These are phyloP conservation scores for Massarina eburnea DNA, from an alignment of 2,329 filamentous ascomycete genomes.

Conservation along the genomic window DNA sequence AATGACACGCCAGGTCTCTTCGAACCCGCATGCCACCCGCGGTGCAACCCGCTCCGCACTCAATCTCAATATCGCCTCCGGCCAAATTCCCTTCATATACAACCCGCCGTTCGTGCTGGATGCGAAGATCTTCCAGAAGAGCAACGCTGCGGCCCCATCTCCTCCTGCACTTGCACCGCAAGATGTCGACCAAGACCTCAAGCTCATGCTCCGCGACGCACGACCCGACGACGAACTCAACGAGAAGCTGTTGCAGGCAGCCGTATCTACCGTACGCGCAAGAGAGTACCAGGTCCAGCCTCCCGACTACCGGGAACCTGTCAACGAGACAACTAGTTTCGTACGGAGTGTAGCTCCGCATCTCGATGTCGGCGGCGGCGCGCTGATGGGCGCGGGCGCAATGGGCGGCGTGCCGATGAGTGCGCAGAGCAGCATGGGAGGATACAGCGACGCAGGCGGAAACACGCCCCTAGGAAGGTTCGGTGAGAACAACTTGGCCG, in stretches of 20 bases:
- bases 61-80: constrained; percentile 54
- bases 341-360: constrained; percentile 34
- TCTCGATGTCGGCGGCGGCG: constrained; percentile 29
- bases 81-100: constrained; percentile 46
- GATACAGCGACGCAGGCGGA: constrained; percentile 38
- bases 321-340: constrained; percentile 36
- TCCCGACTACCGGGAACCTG: constrained; percentile 32
- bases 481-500: constrained; percentile 31
- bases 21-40: constrained; percentile 57
- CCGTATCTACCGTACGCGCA: constrained; percentile 28
- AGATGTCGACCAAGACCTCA: constrained; percentile 53
- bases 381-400: background rate
- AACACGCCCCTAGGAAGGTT: constrained; percentile 40
- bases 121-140: constrained; percentile 49
- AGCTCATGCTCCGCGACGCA: constrained; percentile 48
- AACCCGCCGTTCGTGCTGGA: constrained; percentile 47
- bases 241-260: constrained; percentile 40
- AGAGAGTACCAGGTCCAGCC: constrained; percentile 28
- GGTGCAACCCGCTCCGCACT: constrained; percentile 58
- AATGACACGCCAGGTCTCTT: constrained; percentile 63
- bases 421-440: constrained; percentile 40
- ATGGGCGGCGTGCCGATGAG: constrained; percentile 45
- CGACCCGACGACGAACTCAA: constrained; percentile 43
- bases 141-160: constrained; percentile 51
- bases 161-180: constrained; percentile 45